Evolutionary conservation across 768 basidiomycete species (phyloP).

Genomic region (Clavaria fumosa): DNA sequence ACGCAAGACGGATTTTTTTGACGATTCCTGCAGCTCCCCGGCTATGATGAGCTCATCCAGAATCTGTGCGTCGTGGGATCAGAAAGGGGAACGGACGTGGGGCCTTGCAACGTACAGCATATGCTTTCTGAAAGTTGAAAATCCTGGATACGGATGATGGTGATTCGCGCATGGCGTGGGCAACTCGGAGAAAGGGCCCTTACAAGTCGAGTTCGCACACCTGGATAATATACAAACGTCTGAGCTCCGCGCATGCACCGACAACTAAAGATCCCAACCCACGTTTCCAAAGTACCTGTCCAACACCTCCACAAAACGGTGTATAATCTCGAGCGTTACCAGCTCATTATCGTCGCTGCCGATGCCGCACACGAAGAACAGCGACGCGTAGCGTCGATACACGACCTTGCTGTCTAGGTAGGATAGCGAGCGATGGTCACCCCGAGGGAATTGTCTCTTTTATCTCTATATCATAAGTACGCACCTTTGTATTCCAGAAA

Average conservation of each 20-base stretch:
- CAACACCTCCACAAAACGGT: constrained; percentile 87
- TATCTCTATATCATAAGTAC: constrained; percentile 10
- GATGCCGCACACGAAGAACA: constrained; percentile 90
- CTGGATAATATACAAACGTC: constrained; percentile 25
- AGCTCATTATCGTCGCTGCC: constrained; percentile 81
- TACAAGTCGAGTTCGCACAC: constrained; percentile 90
- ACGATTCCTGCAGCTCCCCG: constrained; percentile 89
- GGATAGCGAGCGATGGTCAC: no score
- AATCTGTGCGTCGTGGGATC: constrained; percentile 31
- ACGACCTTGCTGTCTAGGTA: constrained; percentile 61
- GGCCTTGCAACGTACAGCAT: constrained; percentile 38
- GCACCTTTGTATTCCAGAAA: constrained; percentile 92
- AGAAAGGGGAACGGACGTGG: neutral
- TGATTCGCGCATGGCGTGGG: neutral
- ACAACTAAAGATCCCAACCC: constrained; percentile 37
- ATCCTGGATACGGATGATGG: constrained; percentile 34
- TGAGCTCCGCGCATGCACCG: constrained; percentile 69
- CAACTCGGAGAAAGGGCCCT: constrained; percentile 4
- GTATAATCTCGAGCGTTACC: constrained; percentile 80
- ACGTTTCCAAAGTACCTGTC: constrained; percentile 88
- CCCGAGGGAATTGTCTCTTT: no score
- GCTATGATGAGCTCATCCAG: constrained; percentile 88
- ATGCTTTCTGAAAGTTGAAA: constrained; percentile 97
- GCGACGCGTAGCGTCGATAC: constrained; percentile 87
- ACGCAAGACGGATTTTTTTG: constrained; percentile 53